These are phyloP conservation scores for Pseudonitzschia multiseries DNA, from an alignment of 108 stramenopile genomes.

Conservation along the genomic window DNA sequence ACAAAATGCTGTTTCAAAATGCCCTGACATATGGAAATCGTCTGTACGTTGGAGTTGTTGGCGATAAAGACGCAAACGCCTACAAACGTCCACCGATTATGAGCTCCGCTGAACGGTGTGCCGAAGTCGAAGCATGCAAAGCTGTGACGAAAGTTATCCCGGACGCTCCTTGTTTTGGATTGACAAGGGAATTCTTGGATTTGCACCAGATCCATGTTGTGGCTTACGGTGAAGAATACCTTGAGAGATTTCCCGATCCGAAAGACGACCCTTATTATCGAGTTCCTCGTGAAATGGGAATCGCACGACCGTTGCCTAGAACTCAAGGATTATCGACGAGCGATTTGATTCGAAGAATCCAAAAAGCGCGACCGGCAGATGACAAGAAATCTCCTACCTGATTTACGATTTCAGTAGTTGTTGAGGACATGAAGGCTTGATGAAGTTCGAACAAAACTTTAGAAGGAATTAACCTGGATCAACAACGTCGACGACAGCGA, in stretches of 20 bases:
- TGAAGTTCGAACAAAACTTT: no score
- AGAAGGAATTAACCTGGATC: no score
- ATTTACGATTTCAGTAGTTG: not conserved
- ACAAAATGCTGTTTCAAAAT: slow-evolving; percentile 84
- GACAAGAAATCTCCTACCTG: slow-evolving; percentile 54
- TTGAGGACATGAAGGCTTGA: no score
- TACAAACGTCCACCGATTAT: slow-evolving; percentile 93
- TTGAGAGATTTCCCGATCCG: slow-evolving; percentile 81
- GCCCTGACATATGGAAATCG: slow-evolving; percentile 83
- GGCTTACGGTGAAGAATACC: slow-evolving; percentile 86
- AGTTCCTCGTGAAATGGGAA: slow-evolving; percentile 75
- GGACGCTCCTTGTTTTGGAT: slow-evolving; percentile 86
- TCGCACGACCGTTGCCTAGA: slow-evolving; percentile 76
- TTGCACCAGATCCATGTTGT: slow-evolving; percentile 91
- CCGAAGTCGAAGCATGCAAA: slow-evolving; percentile 90
- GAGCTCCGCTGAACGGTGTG: slow-evolving; percentile 83
- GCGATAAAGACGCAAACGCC: slow-evolving; percentile 78
- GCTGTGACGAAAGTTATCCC: slow-evolving; percentile 89
- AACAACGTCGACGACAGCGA: no score
- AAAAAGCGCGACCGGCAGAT: slow-evolving; percentile 65
- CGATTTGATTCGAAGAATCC: slow-evolving; percentile 84
- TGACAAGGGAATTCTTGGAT: slow-evolving; percentile 83
- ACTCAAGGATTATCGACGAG: slow-evolving; percentile 78
- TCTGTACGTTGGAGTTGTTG: slow-evolving; percentile 87
- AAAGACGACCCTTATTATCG: slow-evolving; percentile 89